A percentile compares a stretch with the other conserved stretches of the same genome.
These are phyloP conservation scores for Morella rubra DNA, from an alignment of 306 rosid genomes.

Conservation along the genomic window DNA sequence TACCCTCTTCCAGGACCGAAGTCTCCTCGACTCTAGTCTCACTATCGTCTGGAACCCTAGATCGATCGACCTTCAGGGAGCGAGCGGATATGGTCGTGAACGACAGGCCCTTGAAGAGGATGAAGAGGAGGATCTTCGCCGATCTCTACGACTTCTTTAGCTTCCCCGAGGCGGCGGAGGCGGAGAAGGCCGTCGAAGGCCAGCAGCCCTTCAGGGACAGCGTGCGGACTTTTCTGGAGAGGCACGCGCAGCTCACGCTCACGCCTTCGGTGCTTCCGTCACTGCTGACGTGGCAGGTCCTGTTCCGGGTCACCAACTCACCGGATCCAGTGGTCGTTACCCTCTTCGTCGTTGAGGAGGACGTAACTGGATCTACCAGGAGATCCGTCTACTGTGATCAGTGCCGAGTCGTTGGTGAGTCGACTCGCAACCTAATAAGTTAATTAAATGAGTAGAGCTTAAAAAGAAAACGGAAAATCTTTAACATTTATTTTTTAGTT, in stretches of 20 bases:
- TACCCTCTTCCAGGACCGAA: background rate
- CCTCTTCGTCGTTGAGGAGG: constrained; percentile 39
- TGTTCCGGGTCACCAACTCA: constrained; percentile 11
- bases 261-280: constrained; percentile 26
- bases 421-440: background rate
- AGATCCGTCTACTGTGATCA: constrained; percentile 38
- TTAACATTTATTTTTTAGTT: background rate
- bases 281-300: constrained; percentile 19
- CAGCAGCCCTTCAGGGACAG: constrained; percentile 25
- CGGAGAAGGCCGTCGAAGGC: background rate
- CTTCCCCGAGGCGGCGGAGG: constrained; percentile 12
- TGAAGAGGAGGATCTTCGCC: constrained; percentile 21
- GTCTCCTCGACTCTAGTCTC: background rate
- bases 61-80: background rate
- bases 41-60: background rate
- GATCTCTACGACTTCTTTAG: constrained; percentile 30
- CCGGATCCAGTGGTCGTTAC: constrained; percentile 8
- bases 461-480: background rate
- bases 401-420: constrained; percentile 43
- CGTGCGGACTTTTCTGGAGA: constrained; percentile 18
- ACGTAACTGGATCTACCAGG: constrained; percentile 32
- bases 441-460: too few relatives aligned
- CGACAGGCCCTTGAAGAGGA: constrained; percentile 23
- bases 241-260: constrained; percentile 31
- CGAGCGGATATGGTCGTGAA: constrained; percentile 15